A percentile compares a stretch with the other conserved stretches of the same genome.
These are phyloP conservation scores for Komagataella pseudopastoris DNA, from an alignment of 805 yeast species.

Conservation along the genomic window DNA sequence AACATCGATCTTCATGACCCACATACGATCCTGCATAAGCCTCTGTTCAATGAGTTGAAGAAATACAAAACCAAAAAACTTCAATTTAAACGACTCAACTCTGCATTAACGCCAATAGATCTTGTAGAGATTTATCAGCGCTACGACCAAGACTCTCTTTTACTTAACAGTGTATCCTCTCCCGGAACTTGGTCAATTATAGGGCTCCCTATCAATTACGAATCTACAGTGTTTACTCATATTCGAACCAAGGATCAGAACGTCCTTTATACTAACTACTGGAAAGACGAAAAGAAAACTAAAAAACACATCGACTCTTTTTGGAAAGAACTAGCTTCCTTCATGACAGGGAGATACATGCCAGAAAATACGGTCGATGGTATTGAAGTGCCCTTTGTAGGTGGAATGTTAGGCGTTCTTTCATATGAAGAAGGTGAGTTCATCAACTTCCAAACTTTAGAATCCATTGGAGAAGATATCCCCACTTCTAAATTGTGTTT, in stretches of 20 bases:
- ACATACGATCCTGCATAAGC: slow-evolving; percentile 11
- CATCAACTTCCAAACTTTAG: slow-evolving; percentile 18
- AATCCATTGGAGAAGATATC: slow-evolving; percentile 24
- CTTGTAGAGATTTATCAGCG: slow-evolving; percentile 34
- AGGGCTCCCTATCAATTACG: slow-evolving; percentile 43
- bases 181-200: slow-evolving; percentile 88
- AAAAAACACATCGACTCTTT: slow-evolving; percentile 13
- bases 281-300: slow-evolving; percentile 7
- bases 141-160: slow-evolving; percentile 29
- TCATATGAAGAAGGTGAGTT: slow-evolving; percentile 80
- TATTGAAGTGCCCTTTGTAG: slow-evolving; percentile 54
- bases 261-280: slow-evolving; percentile 14
- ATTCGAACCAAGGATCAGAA: slow-evolving; percentile 30
- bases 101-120: slow-evolving; percentile 22
- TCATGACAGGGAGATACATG: slow-evolving; percentile 22
- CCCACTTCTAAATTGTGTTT: slow-evolving; percentile 72
- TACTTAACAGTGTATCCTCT: slow-evolving; percentile 64
- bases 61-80: neutral
- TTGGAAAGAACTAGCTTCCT: slow-evolving; percentile 39
- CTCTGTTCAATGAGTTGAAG: slow-evolving; percentile 10
- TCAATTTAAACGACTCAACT: slow-evolving; percentile 2
- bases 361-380: neutral
- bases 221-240: slow-evolving; percentile 42
- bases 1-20: slow-evolving; percentile 5
- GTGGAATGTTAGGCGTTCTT: slow-evolving; percentile 82